Percentiles rank a stretch among this genome's conserved stretches.
Evolutionary conservation across 2,329 filamentous ascomycete genomes (phyloP).

Genomic region (Colletotrichum sp.): DNA sequence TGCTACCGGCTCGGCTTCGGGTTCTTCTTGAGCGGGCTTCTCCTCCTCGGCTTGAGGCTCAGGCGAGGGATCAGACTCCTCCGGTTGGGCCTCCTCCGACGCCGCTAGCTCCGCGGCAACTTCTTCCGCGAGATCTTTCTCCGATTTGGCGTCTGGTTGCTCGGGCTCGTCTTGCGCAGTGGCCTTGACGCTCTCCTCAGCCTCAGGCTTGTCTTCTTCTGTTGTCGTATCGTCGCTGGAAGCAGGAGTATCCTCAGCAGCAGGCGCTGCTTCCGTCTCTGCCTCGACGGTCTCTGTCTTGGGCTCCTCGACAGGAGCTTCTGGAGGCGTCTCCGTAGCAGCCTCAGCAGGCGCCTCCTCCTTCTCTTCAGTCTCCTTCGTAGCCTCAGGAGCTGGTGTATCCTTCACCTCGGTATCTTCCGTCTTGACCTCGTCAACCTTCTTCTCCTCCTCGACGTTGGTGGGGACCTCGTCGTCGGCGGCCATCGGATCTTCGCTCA

Average conservation of each 20-base stretch:
- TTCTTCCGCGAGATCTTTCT: not conserved
- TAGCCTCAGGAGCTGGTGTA: not conserved
- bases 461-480: constrained; percentile 22
- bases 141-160: not conserved
- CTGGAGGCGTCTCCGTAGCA: not conserved
- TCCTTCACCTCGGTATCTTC: not conserved
- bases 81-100: not conserved
- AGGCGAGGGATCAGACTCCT: not conserved
- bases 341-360: not conserved
- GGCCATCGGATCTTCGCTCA: constrained; percentile 28
- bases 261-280: not conserved
- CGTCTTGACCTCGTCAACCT: constrained; percentile 21
- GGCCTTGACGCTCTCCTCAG: not conserved
- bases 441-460: constrained; percentile 21
- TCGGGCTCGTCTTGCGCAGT: not conserved
- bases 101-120: not conserved
- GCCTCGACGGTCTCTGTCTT: not conserved
- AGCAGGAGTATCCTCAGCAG: fast-evolving
- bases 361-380: not conserved
- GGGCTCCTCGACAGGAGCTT: not conserved
- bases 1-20: not conserved
- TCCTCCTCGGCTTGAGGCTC: not conserved
- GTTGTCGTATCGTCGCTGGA: not conserved
- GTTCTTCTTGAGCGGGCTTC: not conserved
- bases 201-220: not conserved